phyloP scores from a whole-genome alignment of 305 asterid genomes.

The Petunia hybrid region DNA sequence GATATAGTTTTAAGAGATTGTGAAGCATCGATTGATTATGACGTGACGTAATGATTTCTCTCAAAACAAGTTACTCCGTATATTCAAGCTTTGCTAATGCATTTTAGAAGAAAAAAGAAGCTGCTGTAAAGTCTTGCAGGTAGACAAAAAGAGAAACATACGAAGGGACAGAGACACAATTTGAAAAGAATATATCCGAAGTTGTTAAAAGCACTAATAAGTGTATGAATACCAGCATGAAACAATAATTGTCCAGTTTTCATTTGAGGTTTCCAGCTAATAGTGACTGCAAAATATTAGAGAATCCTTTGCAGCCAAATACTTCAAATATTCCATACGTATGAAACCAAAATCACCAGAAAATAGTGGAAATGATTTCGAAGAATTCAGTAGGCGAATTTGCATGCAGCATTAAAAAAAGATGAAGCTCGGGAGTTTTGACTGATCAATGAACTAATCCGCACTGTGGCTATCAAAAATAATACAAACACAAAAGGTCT shows the following conservation, averaged over 20 bases:
- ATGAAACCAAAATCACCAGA: background rate
- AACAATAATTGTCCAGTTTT: background rate
- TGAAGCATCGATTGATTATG: background rate
- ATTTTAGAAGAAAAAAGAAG: background rate
- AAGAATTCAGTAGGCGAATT: too few species aligned
- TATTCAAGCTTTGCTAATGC: too few species aligned
- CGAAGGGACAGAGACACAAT: too few species aligned
- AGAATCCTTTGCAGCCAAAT: conserved; percentile 21
- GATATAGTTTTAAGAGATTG: background rate
- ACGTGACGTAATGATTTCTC: background rate
- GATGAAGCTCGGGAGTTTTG: background rate
- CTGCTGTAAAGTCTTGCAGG: background rate
- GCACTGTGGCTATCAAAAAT: too few species aligned
- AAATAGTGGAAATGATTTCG: background rate
- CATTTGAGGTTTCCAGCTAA: conserved; percentile 11
- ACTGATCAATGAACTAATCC: background rate
- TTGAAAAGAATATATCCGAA: background rate
- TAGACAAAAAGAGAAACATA: too few species aligned
- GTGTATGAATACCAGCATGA: conserved; percentile 3
- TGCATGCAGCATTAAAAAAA: background rate
- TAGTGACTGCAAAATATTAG: background rate
- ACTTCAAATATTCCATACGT: background rate
- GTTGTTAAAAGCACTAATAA: conserved; percentile 1
- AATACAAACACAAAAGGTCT: too few species aligned
- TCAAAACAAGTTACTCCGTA: background rate